Percentiles rank a stretch among this genome's conserved stretches.
These are phyloP conservation scores for Erythrophleum fordii DNA, from an alignment of 306 rosid species.

Conservation along the genomic window DNA sequence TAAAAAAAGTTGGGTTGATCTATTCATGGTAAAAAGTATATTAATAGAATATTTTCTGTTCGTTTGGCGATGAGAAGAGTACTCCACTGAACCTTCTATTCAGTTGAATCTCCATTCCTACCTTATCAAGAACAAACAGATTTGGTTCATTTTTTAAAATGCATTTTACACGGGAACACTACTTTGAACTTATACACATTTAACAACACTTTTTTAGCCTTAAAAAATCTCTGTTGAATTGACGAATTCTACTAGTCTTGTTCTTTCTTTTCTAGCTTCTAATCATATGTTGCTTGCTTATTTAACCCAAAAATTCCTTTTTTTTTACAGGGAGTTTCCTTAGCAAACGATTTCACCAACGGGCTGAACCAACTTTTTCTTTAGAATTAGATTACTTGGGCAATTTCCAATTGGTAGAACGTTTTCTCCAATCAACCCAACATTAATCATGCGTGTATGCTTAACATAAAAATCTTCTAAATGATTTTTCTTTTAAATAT, in stretches of 20 bases:
- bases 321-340: neutral
- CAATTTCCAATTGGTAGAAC: conserved; percentile 29
- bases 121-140: neutral
- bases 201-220: neutral
- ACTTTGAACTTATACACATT: neutral
- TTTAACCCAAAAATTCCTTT: neutral
- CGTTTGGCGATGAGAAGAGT: neutral
- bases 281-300: conserved; percentile 16
- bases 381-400: neutral
- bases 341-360: conserved; percentile 6
- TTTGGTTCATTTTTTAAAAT: neutral
- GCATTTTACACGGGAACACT: neutral
- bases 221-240: neutral
- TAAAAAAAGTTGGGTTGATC: neutral
- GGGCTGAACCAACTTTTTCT: neutral
- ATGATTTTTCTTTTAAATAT: neutral
- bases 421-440: neutral
- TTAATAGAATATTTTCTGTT: neutral
- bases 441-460: neutral
- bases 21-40: neutral
- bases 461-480: neutral
- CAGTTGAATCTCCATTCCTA: neutral
- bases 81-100: neutral
- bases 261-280: neutral
- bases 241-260: neutral